A percentile compares a stretch with the other conserved stretches of the same genome.
phyloP scores from a whole-genome alignment of 2,329 filamentous ascomycete species.

The Hirsutella rhossiliensis region DNA sequence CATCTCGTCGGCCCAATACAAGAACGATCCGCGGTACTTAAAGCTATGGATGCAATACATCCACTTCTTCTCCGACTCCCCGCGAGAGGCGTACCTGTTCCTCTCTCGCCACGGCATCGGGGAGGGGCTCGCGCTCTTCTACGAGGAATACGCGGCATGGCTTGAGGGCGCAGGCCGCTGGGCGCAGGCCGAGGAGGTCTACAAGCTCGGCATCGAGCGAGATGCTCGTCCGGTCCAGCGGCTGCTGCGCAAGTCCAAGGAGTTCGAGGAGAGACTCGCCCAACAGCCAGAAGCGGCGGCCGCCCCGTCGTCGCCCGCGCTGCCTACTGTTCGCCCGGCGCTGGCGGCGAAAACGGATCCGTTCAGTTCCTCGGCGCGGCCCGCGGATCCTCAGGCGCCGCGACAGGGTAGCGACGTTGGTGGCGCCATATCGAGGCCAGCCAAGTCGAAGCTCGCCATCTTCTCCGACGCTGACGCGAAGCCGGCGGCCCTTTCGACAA shows the following conservation, averaged over 20 bases:
- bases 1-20: constrained; percentile 75
- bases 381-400: constrained; percentile 55
- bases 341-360: constrained; percentile 79
- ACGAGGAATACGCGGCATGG: constrained; percentile 94
- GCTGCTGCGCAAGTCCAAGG: constrained; percentile 76
- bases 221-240: constrained; percentile 75
- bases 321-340: constrained; percentile 72
- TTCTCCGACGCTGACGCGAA: constrained; percentile 68
- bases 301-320: constrained; percentile 73
- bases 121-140: constrained; percentile 78
- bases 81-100: constrained; percentile 85
- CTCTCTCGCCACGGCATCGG: constrained; percentile 81
- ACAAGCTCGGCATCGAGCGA: constrained; percentile 75
- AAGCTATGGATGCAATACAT: constrained; percentile 94
- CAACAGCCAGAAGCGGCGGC: constrained; percentile 47
- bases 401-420: constrained; percentile 34
- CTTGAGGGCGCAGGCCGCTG: constrained; percentile 74
- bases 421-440: constrained; percentile 46
- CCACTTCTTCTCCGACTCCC: constrained; percentile 81
- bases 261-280: constrained; percentile 74
- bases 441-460: constrained; percentile 74
- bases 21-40: constrained; percentile 87
- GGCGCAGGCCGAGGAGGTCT: constrained; percentile 89
- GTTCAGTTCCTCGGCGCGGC: constrained; percentile 48
- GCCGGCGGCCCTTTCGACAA: constrained; percentile 41